These are phyloP conservation scores for Cutaneotrichosporon arboriforme DNA, from an alignment of 1,284 basidiomycete genomes.

Conservation along the genomic window DNA sequence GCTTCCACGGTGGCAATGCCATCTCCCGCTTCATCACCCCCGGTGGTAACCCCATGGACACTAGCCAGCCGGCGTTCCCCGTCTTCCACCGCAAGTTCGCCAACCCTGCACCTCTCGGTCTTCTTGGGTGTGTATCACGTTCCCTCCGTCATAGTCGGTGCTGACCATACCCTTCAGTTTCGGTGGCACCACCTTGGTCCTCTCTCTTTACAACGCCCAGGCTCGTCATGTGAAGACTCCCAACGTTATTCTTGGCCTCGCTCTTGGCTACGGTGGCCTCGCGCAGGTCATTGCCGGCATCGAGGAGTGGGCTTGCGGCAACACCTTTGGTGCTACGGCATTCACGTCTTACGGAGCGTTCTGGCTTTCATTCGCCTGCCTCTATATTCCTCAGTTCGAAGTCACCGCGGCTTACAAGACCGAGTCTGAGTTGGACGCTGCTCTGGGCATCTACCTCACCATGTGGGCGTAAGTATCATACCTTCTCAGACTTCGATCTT, in stretches of 20 bases:
- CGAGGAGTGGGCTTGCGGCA: constrained; percentile 65
- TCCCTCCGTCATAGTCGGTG: neutral
- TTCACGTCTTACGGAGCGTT: constrained; percentile 73
- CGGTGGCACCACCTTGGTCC: constrained; percentile 54
- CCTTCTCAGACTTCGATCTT: neutral
- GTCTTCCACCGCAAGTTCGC: constrained; percentile 50
- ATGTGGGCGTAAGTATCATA: constrained; percentile 36
- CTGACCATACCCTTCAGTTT: constrained; percentile 27
- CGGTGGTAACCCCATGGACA: constrained; percentile 22
- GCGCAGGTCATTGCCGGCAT: constrained; percentile 59
- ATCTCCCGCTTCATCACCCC: constrained; percentile 23
- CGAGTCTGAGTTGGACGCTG: constrained; percentile 50
- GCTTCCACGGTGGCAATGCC: constrained; percentile 12
- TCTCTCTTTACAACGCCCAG: constrained; percentile 49
- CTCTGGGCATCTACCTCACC: constrained; percentile 50
- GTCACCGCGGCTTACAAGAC: constrained; percentile 50
- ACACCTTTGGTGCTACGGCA: constrained; percentile 59
- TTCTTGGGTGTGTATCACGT: constrained; percentile 34
- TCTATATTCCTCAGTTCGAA: constrained; percentile 48
- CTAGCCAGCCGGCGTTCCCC: constrained; percentile 36
- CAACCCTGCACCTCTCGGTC: constrained; percentile 55
- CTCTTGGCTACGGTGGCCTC: constrained; percentile 73
- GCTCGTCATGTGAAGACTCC: constrained; percentile 49
- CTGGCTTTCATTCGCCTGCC: constrained; percentile 50
- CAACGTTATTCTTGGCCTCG: constrained; percentile 81